Base-by-base conservation (phyloP, 169 alveolate species). In the Plasmodium gonderi region DNA sequence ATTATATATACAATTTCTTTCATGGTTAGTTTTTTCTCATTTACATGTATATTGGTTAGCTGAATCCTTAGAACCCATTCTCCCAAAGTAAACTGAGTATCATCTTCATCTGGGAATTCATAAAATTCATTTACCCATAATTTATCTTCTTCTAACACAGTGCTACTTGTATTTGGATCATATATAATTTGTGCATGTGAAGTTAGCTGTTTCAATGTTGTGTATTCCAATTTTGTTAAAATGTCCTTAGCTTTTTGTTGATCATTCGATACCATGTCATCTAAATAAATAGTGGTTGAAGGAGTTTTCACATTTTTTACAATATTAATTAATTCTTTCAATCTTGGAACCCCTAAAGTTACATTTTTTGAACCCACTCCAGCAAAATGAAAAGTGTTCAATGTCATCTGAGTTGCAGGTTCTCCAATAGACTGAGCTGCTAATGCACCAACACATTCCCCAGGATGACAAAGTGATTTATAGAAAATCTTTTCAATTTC, bases 391-490 rank as follows among this genome's bases (percentile, higher is more conserved):
- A 99, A 99, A 44, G 99, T 99, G 96, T 99, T 99, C 72, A 99
- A 96, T 17, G 99, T 99, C 99, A 99, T 99, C 95, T 99, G 99
- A 12, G 99, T 99, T 4, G 99, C 99, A 20, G 99, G 99, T 91
- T 99, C 99, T 72, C 99, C 99, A 36, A 99, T 98, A n/a, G 99
- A 98, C 95, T 99, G 99, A 3, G 99, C 99, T 3, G 99, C 99
- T 26, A 99, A 97, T 29, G 99, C 98, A 0, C 99, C 99, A 33
- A 99, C 99, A 96, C 99, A 98, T 81, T 99, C 99, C 31, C 99
- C 99, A 17, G 99, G 99, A 91, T 98, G 99, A 17, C 98, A 99
- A 45, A 98, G 96, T 6, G 99, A 97, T 85, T 97, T 96, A 54
- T 97, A 97, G 92, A 99, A 99, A 91, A 97, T 98, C 9, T 98